Conservation (phyloP, 495 filamentous ascomycete species). For the Hypoxylon trugodes region DNA sequence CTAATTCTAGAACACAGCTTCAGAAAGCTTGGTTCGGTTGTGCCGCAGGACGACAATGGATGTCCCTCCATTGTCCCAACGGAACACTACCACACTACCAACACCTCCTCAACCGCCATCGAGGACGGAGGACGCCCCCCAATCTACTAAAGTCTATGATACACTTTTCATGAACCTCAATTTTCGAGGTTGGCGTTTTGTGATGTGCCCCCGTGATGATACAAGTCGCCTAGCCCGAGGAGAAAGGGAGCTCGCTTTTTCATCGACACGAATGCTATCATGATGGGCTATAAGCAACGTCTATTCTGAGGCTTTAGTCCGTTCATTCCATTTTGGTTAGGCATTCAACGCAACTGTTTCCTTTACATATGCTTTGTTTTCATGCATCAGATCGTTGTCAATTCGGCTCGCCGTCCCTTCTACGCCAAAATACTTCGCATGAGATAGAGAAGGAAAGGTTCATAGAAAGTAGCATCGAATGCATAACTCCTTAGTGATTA, state of each 20-base stretch:
- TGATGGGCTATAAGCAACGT: too few relatives aligned
- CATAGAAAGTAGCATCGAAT: too few relatives aligned
- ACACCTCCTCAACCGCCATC: background rate
- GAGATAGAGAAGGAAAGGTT: background rate
- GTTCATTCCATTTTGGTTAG: too few relatives aligned
- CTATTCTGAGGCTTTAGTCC: too few relatives aligned
- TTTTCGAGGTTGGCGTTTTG: slow-evolving; percentile 23
- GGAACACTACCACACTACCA: slow-evolving; percentile 17
- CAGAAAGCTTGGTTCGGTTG: slow-evolving; percentile 19
- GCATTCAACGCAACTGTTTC: too few relatives aligned
- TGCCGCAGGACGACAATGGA: background rate
- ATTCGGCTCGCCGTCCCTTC: too few relatives aligned
- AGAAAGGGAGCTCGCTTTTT: too few relatives aligned
- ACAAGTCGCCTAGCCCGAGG: background rate
- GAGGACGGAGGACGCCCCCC: background rate
- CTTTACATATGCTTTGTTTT: too few relatives aligned
- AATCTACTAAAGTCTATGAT: background rate
- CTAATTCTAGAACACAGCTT: background rate
- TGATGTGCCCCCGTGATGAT: slow-evolving; percentile 2
- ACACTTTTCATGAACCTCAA: slow-evolving; percentile 8
- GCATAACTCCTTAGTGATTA: too few relatives aligned
- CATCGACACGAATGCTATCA: too few relatives aligned
- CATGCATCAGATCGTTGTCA: too few relatives aligned
- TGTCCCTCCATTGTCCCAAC: background rate
- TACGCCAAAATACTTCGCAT: background rate